Percentiles rank a stretch among this genome's conserved stretches.
phyloP scores from a whole-genome alignment of 2,329 filamentous ascomycete species.

The Magnaporthiopsis rhizophila region DNA sequence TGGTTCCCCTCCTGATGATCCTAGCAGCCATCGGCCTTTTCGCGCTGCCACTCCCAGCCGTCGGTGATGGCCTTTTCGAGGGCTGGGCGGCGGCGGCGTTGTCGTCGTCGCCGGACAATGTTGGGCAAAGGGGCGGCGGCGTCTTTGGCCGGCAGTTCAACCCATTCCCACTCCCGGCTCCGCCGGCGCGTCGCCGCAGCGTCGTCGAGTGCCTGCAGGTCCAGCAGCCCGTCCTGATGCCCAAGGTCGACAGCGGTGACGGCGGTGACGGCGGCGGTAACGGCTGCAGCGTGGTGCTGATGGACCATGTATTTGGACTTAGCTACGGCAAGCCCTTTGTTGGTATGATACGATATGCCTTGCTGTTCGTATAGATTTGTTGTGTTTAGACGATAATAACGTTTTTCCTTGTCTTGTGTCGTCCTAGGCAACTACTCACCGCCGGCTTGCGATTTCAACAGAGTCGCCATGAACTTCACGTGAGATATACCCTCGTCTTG shows the following conservation, averaged over 20 bases:
- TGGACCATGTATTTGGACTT: slow-evolving; percentile 59
- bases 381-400: too few species aligned
- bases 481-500: not conserved
- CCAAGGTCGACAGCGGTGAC: slow-evolving; percentile 28
- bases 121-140: not conserved
- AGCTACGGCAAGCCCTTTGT: slow-evolving; percentile 70
- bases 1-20: not conserved
- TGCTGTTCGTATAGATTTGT: too few species aligned
- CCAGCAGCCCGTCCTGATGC: slow-evolving; percentile 54
- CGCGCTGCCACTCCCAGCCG: not conserved
- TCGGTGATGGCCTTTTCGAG: not conserved
- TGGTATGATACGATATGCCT: slow-evolving; percentile 38
- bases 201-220: slow-evolving; percentile 61
- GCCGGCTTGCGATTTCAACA: slow-evolving; percentile 62
- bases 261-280: slow-evolving; percentile 31
- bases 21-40: not conserved
- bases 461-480: slow-evolving; percentile 62
- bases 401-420: too few species aligned
- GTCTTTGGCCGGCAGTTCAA: not conserved
- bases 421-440: slow-evolving; percentile 53
- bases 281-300: too few species aligned
- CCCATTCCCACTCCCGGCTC: not conserved
- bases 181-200: not conserved
- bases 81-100: not conserved
- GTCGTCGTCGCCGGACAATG: not conserved